These are phyloP conservation scores for Blastocystis sp. DNA, from an alignment of 352 stramenopile genomes.

Conservation along the genomic window DNA sequence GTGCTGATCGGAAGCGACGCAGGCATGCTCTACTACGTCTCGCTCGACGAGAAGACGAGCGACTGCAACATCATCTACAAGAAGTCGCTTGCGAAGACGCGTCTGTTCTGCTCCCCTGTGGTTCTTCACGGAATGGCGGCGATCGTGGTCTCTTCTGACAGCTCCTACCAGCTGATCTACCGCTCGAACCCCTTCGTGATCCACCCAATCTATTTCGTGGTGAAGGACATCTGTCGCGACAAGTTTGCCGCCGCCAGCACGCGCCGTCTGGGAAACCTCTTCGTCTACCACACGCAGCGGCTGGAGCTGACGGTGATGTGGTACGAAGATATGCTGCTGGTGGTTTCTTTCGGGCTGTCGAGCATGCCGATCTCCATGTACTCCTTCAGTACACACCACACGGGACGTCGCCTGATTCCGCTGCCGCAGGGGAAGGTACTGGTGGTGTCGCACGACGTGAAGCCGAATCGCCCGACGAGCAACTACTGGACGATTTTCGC, in stretches of 20 bases:
- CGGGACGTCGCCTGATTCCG: background rate
- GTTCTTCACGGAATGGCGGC: background rate
- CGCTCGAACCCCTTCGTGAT: constrained; percentile 7
- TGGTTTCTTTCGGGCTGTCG: background rate
- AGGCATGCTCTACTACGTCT: background rate
- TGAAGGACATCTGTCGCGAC: background rate
- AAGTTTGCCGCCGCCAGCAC: background rate
- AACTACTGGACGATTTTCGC: background rate
- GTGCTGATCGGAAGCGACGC: background rate
- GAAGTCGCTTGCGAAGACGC: background rate
- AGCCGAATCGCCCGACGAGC: background rate
- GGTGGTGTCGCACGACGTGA: background rate
- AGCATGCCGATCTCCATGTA: background rate
- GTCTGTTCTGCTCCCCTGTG: background rate
- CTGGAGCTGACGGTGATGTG: background rate
- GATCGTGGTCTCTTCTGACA: constrained; percentile 7
- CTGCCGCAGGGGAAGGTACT: background rate
- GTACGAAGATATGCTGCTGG: background rate
- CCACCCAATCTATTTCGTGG: background rate
- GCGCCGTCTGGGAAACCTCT: background rate
- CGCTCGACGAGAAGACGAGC: background rate
- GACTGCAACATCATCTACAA: background rate
- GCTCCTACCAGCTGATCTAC: constrained; percentile 16
- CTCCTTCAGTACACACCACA: background rate
- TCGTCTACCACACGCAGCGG: background rate